Evolutionary conservation across 2,329 filamentous ascomycete species (phyloP).

Genomic region (Trichophyton benhamiae): DNA sequence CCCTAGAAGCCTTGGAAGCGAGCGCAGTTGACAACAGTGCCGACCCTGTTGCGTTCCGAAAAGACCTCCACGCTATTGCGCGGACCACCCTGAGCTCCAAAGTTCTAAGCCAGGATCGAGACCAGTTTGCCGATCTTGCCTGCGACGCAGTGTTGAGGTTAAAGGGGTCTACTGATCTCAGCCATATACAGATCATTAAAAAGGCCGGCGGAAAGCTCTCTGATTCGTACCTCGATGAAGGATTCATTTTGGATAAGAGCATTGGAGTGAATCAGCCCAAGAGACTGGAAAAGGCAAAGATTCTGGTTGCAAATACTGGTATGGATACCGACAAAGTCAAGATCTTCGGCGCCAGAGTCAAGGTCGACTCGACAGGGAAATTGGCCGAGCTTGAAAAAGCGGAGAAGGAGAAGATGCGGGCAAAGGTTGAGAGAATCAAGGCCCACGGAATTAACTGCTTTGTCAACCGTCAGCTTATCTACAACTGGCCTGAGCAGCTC

Average conservation of each 20-base stretch:
- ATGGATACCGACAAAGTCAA: slow-evolving; percentile 99
- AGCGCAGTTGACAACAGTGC: slow-evolving; percentile 83
- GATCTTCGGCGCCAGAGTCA: slow-evolving; percentile 94
- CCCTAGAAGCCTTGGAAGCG: slow-evolving; percentile 69
- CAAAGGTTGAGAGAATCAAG: slow-evolving; percentile 98
- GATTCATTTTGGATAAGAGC: slow-evolving; percentile 98
- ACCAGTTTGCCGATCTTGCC: slow-evolving; percentile 81
- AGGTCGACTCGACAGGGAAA: slow-evolving; percentile 92
- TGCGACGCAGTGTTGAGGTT: slow-evolving; percentile 84
- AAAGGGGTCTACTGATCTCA: slow-evolving; percentile 82
- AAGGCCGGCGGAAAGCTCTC: slow-evolving; percentile 95
- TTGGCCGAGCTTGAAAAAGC: slow-evolving; percentile 97
- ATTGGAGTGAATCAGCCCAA: slow-evolving; percentile 98
- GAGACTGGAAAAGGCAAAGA: slow-evolving; percentile 94
- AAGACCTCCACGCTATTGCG: slow-evolving; percentile 81
- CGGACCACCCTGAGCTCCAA: slow-evolving; percentile 95
- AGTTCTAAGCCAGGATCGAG: slow-evolving; percentile 78
- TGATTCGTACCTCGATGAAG: slow-evolving; percentile 94
- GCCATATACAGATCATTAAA: slow-evolving; percentile 98
- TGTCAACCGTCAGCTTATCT: slow-evolving; percentile 97
- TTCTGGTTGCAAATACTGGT: slow-evolving; percentile 90
- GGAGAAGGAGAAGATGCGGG: slow-evolving; percentile 98
- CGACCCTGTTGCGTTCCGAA: slow-evolving; percentile 69
- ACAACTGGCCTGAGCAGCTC: slow-evolving; percentile 99
- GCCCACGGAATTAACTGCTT: slow-evolving; percentile 99